Evolutionary conservation across 176 grass and related monocot species (phyloP).

Genomic region (Cocos nucifera): DNA sequence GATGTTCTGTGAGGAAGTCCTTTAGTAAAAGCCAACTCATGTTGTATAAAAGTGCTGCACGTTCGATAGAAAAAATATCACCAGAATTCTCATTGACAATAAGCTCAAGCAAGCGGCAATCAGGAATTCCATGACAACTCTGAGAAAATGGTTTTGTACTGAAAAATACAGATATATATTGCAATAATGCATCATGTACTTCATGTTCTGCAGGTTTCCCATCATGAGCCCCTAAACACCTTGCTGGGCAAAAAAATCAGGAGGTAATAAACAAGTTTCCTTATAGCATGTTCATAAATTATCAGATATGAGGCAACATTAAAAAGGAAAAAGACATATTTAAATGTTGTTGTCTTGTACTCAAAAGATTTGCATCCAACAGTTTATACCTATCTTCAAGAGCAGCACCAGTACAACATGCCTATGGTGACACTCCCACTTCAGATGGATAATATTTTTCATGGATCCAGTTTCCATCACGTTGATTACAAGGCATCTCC

Average conservation of each 20-base stretch:
- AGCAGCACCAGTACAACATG: constrained; percentile 40
- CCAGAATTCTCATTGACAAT: constrained; percentile 31
- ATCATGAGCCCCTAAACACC: constrained; percentile 33
- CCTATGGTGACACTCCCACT: constrained; percentile 31
- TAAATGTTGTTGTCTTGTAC: too few relatives aligned
- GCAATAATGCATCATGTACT: constrained; percentile 59
- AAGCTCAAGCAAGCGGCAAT: constrained; percentile 33
- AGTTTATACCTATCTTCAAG: constrained; percentile 65
- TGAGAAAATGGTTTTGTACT: constrained; percentile 27
- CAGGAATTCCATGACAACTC: constrained; percentile 32
- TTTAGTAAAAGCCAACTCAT: constrained; percentile 72
- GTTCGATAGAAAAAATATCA: constrained; percentile 45
- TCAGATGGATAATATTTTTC: constrained; percentile 48
- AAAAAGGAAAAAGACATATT: not conserved
- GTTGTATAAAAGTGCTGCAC: constrained; percentile 54
- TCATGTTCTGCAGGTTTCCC: constrained; percentile 41
- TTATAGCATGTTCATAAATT: not conserved
- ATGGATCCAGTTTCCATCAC: constrained; percentile 41
- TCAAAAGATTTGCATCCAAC: not conserved
- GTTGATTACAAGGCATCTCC: constrained; percentile 48
- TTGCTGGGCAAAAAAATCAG: constrained; percentile 39
- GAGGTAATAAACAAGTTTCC: not conserved
- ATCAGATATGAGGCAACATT: not conserved
- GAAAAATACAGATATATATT: constrained; percentile 53
- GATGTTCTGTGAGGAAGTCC: constrained; percentile 38